Conservation (phyloP, 179 eudicot genomes). For the Silene noctiflora region DNA sequence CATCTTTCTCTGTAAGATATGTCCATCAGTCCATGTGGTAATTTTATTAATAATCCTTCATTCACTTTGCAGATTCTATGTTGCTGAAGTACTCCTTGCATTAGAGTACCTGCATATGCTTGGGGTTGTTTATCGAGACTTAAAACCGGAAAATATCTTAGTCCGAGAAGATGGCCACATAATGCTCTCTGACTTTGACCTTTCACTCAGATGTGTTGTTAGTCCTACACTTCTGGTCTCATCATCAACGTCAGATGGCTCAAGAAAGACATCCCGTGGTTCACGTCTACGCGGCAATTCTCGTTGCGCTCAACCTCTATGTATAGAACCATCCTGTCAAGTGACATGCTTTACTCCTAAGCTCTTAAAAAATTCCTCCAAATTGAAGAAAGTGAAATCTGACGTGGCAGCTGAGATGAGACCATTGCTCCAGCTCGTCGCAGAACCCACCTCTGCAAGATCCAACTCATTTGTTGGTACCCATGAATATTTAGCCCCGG, state of each 20-base stretch:
- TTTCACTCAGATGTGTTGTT: conserved; percentile 48
- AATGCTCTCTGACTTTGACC: conserved; percentile 53
- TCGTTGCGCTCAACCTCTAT: conserved; percentile 46
- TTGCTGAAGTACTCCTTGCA: conserved; percentile 54
- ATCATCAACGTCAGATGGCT: conserved; percentile 32
- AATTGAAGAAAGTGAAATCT: conserved; percentile 39
- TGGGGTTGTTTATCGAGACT: conserved; percentile 46
- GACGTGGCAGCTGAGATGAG: conserved; percentile 37
- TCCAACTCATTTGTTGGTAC: conserved; percentile 90
- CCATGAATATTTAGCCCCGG: conserved; percentile 84
- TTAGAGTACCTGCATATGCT: conserved; percentile 54
- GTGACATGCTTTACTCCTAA: conserved; percentile 45
- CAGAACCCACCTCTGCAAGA: conserved; percentile 57
- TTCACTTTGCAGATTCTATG: conserved; percentile 39
- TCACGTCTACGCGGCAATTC: conserved; percentile 33
- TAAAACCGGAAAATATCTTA: conserved; percentile 49
- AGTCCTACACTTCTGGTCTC: conserved; percentile 47
- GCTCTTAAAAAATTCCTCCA: conserved; percentile 23
- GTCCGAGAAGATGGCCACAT: conserved; percentile 57
- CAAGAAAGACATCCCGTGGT: conserved; percentile 26
- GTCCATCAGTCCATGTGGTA: neutral
- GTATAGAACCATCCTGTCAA: conserved; percentile 48
- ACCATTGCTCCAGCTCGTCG: conserved; percentile 41
- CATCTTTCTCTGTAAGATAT: neutral
- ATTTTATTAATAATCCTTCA: neutral